A percentile compares a stretch with the other conserved stretches of the same genome.
Evolutionary conservation across 768 basidiomycete species (phyloP).

Genomic region (Mycena pura): DNA sequence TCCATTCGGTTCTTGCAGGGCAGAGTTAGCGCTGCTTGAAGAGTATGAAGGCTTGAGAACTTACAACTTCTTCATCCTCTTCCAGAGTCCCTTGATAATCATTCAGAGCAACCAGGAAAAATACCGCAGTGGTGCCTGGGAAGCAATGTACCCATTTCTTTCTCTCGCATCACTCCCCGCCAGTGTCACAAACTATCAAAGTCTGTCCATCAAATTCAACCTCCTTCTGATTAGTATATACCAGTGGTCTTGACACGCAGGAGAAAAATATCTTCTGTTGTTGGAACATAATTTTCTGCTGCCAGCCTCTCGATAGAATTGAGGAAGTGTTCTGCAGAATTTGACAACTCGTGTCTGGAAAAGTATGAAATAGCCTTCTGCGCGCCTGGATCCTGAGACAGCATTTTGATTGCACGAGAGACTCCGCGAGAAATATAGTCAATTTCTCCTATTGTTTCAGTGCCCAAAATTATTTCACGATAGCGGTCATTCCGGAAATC

Average conservation of each 20-base stretch:
- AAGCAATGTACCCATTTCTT: not conserved
- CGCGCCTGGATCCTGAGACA: slow-evolving; percentile 1
- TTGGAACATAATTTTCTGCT: slow-evolving; percentile 1
- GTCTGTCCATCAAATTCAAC: slow-evolving; percentile 2
- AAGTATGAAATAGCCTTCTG: not conserved
- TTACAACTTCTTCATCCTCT: not conserved
- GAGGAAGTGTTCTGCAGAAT: slow-evolving; percentile 6
- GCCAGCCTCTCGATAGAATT: not conserved
- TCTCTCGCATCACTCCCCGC: not conserved
- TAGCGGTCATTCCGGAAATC: not conserved
- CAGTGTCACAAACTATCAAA: slow-evolving; percentile 1
- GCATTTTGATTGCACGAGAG: slow-evolving; percentile 5
- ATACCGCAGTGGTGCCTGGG: slow-evolving; percentile 1
- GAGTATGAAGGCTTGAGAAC: slow-evolving; percentile 1
- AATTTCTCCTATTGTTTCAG: not conserved
- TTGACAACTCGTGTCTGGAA: not conserved
- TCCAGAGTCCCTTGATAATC: not conserved
- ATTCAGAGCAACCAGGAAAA: slow-evolving; percentile 2
- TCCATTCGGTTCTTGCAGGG: not conserved
- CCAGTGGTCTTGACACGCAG: slow-evolving; percentile 2
- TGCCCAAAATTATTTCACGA: not conserved
- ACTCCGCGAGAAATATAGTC: not conserved
- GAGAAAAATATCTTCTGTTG: slow-evolving; percentile 2
- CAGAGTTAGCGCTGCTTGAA: not conserved
- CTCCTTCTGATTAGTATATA: not conserved